Base-by-base conservation (phyloP, 345 rosid species). In the Raphanus raphanistrum region DNA sequence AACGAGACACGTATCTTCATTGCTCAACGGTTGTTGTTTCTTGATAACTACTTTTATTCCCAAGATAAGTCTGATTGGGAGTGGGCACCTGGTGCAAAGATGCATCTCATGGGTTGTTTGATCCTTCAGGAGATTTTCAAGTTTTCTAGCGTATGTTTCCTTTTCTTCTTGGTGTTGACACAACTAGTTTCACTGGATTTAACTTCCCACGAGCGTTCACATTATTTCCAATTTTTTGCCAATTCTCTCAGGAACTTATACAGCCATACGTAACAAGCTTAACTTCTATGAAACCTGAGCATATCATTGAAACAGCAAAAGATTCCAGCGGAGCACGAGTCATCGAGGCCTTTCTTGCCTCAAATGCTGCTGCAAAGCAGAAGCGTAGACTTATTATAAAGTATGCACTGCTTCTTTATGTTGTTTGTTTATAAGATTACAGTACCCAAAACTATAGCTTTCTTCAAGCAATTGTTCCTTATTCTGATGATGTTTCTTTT, bases 111-210 rank as follows among this genome's bases (percentile, higher is more conserved):
- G 86, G 99, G 98, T 70, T 92, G 94, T 81, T 80, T 92, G 76
- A 92, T 95, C 79, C 94, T 95, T 68, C 98, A 95, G 82, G 82
- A 88, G 65, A 76, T 95, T 81, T 92, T 95, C 79, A 89, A 78
- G 85, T 89, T 87, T 80, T 86, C 82, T 73, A 87, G 88, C 82
- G 98, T 92, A 91, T 38, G 98, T 74, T 72, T 36, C 81, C 68
- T 66, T 76, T 65, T 41, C 76, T 65, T 64, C 74, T 36, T 60
- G n/a, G n/a, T 45, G 10, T 17, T 66, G 26, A 25, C 26, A 66
- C 66, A 59, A n/a, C 35, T 48, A 72, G 11, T 16, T 52, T 27
- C 45, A 35, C 28, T 26, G 59, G 27, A 10, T 36, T 72, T 8
- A 72, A 66, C 64, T 63, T 38, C 61, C 67, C 12, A 67, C 72